A percentile compares a stretch with the other conserved stretches of the same genome.
Evolutionary conservation across 2,329 filamentous ascomycete genomes (phyloP).

Genomic region (Apiospora kogelbergensis): DNA sequence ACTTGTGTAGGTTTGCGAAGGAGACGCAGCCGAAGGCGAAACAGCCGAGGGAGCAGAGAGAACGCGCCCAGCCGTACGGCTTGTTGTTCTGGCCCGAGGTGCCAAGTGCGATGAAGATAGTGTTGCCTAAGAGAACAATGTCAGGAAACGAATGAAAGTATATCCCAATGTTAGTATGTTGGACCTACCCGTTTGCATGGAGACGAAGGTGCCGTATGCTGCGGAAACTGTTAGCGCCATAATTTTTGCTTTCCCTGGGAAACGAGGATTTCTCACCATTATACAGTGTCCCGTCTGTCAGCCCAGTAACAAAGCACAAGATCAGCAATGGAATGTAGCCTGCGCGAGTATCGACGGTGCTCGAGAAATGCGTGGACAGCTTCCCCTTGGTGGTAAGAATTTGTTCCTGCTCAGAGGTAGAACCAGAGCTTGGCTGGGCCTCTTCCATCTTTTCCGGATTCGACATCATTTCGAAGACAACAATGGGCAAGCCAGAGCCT

Average conservation of each 20-base stretch:
- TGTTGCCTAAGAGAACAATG: slow-evolving; percentile 31
- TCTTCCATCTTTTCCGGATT: not conserved
- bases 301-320: slow-evolving; percentile 20
- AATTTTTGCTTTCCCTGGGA: not conserved
- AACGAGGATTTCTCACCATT: slow-evolving; percentile 15
- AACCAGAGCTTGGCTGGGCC: not conserved
- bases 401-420: not conserved
- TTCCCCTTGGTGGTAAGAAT: not conserved
- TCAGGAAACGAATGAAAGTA: not conserved
- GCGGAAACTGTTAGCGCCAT: not conserved
- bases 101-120: slow-evolving; percentile 42
- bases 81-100: slow-evolving; percentile 38
- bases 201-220: slow-evolving; percentile 44
- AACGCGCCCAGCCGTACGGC: slow-evolving; percentile 42
- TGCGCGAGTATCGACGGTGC: slow-evolving; percentile 12
- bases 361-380: slow-evolving; percentile 9
- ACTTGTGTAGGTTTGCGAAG: slow-evolving; percentile 36
- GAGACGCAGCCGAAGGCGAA: slow-evolving; percentile 40
- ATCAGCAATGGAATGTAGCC: slow-evolving; percentile 17
- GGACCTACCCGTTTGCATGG: slow-evolving; percentile 36
- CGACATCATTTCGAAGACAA: not conserved
- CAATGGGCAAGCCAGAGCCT: not conserved
- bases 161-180: not conserved
- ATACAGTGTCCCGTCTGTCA: slow-evolving; percentile 21
- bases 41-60: slow-evolving; percentile 41